Conservation (phyloP, 2,329 filamentous ascomycete species). For the Dendryphion nanum region DNA sequence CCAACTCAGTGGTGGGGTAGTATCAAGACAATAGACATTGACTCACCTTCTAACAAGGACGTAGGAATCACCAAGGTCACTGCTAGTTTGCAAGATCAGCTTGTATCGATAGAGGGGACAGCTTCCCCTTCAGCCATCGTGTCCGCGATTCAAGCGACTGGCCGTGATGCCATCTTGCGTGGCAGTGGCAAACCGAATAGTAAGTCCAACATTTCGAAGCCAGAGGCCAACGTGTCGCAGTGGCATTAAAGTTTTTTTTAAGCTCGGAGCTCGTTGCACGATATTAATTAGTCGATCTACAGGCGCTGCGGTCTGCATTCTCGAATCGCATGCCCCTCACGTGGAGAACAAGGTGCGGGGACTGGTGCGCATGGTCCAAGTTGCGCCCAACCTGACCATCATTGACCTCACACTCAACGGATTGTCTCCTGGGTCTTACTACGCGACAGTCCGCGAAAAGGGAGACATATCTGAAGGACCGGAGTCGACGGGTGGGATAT, state of each 20-base stretch:
- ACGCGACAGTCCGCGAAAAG: conserved; percentile 78
- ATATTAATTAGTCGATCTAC: conserved; percentile 12
- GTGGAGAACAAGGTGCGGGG: conserved; percentile 73
- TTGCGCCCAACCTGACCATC: conserved; percentile 72
- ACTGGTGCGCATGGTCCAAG: conserved; percentile 90
- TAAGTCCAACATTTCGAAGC: conserved; percentile 57
- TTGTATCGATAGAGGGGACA: conserved; percentile 84
- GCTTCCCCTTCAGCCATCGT: conserved; percentile 89
- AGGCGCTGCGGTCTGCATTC: conserved; percentile 89
- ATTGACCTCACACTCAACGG: conserved; percentile 86
- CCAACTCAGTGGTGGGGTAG: conserved; percentile 60
- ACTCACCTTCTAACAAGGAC: too few relatives aligned
- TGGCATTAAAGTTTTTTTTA: conserved; percentile 12
- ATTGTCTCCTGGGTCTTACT: conserved; percentile 75
- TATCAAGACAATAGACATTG: too few relatives aligned
- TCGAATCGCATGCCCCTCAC: conserved; percentile 73
- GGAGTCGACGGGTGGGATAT: conserved; percentile 79
- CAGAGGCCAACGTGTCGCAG: too few relatives aligned
- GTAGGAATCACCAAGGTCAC: conserved; percentile 79
- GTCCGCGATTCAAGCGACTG: conserved; percentile 81
- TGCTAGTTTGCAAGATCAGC: conserved; percentile 76
- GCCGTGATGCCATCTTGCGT: conserved; percentile 89
- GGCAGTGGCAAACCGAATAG: conserved; percentile 84
- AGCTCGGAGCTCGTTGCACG: conserved; percentile 6
- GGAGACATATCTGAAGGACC: conserved; percentile 85